Evolutionary conservation across 2,329 filamentous ascomycete species (phyloP).

Genomic region (Fusarium setosum): DNA sequence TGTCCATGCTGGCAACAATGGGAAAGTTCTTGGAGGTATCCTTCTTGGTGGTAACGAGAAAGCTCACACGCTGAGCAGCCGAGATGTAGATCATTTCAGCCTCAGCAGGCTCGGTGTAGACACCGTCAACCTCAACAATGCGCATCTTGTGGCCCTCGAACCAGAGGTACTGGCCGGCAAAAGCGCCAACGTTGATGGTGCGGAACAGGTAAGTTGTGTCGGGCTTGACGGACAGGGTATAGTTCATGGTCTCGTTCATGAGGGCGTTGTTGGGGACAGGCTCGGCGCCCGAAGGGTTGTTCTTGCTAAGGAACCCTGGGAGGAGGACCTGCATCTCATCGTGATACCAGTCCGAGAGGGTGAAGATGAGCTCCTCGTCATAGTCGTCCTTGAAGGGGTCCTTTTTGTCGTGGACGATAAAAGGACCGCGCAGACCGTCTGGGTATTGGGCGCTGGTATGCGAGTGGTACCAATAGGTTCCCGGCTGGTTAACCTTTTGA

Average conservation of each 20-base stretch:
- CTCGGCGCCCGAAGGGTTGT: conserved; percentile 68
- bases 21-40: conserved; percentile 72
- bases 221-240: conserved; percentile 69
- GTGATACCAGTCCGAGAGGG: conserved; percentile 79
- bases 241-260: conserved; percentile 76
- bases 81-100: conserved; percentile 74
- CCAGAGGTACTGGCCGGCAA: conserved; percentile 74
- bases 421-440: conserved; percentile 73
- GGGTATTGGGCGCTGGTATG: conserved; percentile 76
- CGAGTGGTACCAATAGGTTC: conserved; percentile 85
- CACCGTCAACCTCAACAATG: conserved; percentile 79
- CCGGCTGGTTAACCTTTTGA: conserved; percentile 68
- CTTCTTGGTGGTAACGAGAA: conserved; percentile 72
- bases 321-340: conserved; percentile 62
- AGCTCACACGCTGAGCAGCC: conserved; percentile 74
- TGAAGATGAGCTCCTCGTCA: conserved; percentile 73
- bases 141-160: conserved; percentile 75
- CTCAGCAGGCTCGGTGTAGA: conserved; percentile 71
- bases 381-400: conserved; percentile 67
- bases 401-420: conserved; percentile 73
- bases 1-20: conserved; percentile 77
- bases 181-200: conserved; percentile 79
- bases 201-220: conserved; percentile 80
- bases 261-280: conserved; percentile 76
- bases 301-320: conserved; percentile 61